phyloP scores from a whole-genome alignment of 352 stramenopile genomes.

The Phytophthora hybrid region DNA sequence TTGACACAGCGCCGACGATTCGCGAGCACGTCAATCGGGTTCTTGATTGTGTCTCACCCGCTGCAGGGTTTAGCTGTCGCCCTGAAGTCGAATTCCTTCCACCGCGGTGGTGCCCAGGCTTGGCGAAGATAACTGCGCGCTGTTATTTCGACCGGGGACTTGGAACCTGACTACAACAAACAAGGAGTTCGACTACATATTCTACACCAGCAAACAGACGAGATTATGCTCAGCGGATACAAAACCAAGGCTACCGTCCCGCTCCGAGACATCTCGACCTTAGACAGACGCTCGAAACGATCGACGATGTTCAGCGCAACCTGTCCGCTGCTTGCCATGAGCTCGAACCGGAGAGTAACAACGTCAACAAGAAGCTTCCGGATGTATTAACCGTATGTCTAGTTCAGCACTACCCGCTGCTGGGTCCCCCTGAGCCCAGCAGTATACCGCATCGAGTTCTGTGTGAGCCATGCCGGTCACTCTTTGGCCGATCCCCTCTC shows the following conservation, averaged over 20 bases:
- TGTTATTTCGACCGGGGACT: slow-evolving; percentile 2
- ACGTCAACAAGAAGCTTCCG: not conserved
- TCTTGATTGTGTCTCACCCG: not conserved
- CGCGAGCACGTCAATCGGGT: slow-evolving; percentile 4
- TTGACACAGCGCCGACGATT: slow-evolving; percentile 3
- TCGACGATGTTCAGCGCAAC: not conserved
- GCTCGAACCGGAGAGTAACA: not conserved
- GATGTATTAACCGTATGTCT: not conserved
- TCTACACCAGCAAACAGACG: not conserved
- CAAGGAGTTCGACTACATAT: slow-evolving; percentile 1
- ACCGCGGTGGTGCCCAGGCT: not conserved
- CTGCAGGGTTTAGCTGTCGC: not conserved
- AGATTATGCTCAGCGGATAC: no score
- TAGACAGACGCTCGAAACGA: not conserved
- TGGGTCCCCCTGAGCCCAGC: not conserved
- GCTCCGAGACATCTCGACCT: no score
- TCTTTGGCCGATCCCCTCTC: not conserved
- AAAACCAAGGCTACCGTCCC: no score
- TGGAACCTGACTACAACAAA: slow-evolving; percentile 15
- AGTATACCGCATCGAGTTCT: not conserved
- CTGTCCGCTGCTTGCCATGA: not conserved
- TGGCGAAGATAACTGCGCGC: not conserved
- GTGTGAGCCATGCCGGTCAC: not conserved
- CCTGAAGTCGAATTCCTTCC: slow-evolving; percentile 1
- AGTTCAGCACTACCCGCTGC: not conserved